These are phyloP conservation scores for Salix udensis DNA, from an alignment of 345 rosid species.

Conservation along the genomic window DNA sequence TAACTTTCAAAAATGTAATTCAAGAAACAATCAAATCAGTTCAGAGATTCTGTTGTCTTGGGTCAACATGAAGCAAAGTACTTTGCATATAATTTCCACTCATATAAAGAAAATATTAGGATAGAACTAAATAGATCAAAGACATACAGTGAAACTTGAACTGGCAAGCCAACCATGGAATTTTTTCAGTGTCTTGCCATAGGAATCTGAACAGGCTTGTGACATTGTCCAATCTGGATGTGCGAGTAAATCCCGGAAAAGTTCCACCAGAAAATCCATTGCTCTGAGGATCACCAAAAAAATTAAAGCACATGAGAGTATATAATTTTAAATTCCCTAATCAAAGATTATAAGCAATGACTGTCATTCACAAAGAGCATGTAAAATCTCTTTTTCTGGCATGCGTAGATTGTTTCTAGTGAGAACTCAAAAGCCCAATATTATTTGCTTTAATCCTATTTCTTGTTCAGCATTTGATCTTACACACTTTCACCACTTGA, in stretches of 20 bases:
- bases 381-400: not conserved
- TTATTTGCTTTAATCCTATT: not conserved
- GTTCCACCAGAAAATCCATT: conserved; percentile 90
- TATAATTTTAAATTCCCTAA: not conserved
- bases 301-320: not conserved
- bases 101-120: not conserved
- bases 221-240: conserved; percentile 92
- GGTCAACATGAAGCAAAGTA: not conserved
- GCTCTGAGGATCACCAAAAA: conserved; percentile 48
- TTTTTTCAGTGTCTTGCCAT: conserved; percentile 77
- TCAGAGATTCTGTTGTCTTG: not conserved
- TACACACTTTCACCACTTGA: not conserved
- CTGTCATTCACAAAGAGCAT: conserved; percentile 6
- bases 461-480: not conserved
- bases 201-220: conserved; percentile 79
- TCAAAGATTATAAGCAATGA: not conserved
- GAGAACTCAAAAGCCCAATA: not conserved
- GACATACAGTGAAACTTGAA: conserved; percentile 69
- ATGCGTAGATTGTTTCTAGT: not conserved
- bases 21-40: not conserved
- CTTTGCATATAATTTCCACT: not conserved
- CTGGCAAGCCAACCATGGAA: conserved; percentile 98
- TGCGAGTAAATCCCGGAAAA: conserved; percentile 72
- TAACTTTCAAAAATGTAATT: not conserved
- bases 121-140: conserved; percentile 8